A percentile compares a stretch with the other conserved stretches of the same genome.
Conservation (phyloP, 495 filamentous ascomycete species). For the Halenospora varia region DNA sequence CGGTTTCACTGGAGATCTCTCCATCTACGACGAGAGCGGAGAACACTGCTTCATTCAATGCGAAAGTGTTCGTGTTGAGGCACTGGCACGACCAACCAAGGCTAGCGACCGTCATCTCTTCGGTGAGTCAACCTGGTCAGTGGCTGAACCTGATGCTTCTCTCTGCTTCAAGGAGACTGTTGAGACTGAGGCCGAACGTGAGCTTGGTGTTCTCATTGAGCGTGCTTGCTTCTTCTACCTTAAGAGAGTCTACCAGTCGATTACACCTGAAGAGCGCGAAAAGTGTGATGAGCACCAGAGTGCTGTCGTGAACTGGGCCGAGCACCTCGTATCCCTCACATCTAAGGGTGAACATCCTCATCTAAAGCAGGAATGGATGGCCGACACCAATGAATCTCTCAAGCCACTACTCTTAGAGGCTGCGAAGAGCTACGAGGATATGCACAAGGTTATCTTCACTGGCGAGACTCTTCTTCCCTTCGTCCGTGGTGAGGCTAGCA, state of each 20-base stretch:
- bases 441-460: constrained; percentile 14
- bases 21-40: background rate
- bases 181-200: background rate
- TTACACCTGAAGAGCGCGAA: background rate
- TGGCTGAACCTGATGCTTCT: background rate
- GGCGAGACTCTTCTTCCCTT: constrained; percentile 34
- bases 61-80: background rate
- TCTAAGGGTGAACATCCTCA: background rate
- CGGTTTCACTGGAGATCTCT: background rate
- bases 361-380: background rate
- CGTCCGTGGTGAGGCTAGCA: constrained; percentile 33
- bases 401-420: background rate
- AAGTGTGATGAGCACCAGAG: background rate
- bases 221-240: constrained; percentile 1
- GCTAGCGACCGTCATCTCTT: background rate
- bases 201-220: background rate
- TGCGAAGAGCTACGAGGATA: background rate
- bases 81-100: background rate
- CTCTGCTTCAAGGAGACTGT: background rate
- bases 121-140: background rate
- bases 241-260: background rate
- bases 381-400: background rate
- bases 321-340: background rate
- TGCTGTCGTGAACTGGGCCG: background rate
- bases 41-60: background rate